Percentiles rank a stretch among this genome's conserved stretches.
phyloP scores from a whole-genome alignment of 345 rosid species.

The Carallia pectinifolia region DNA sequence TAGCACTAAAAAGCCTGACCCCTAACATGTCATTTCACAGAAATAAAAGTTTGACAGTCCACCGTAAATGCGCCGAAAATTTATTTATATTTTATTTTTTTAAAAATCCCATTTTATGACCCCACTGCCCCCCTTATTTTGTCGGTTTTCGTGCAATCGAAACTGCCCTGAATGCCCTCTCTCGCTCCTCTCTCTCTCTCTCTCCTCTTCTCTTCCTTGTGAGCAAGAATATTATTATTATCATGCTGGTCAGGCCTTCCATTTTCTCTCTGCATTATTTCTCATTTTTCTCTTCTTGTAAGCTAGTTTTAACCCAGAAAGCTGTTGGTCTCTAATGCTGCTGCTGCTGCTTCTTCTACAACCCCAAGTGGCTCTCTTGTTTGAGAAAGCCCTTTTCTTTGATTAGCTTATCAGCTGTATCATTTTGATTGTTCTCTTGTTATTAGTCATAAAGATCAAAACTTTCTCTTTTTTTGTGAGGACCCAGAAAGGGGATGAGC shows the following conservation, averaged over 20 bases:
- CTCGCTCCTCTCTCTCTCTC: constrained; percentile 17
- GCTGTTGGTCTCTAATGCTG: constrained; percentile 20
- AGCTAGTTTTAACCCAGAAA: background rate
- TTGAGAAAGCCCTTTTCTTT: constrained; percentile 37
- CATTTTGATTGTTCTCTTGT: background rate
- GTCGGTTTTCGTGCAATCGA: constrained; percentile 79
- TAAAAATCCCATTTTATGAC: constrained; percentile 6
- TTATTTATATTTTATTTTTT: background rate
- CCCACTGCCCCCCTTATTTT: constrained; percentile 37
- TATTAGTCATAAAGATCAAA: background rate
- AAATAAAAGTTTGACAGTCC: constrained; percentile 37
- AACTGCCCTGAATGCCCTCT: constrained; percentile 20
- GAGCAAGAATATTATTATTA: constrained; percentile 5
- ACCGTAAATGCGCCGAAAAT: constrained; percentile 43
- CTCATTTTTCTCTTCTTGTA: constrained; percentile 9
- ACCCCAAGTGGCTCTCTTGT: constrained; percentile 40
- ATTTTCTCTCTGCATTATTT: constrained; percentile 12
- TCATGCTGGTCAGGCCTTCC: constrained; percentile 38
- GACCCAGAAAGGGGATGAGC: too few relatives aligned
- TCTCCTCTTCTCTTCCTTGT: constrained; percentile 4
- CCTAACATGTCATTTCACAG: constrained; percentile 42
- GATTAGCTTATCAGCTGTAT: background rate
- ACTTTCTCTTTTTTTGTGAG: background rate
- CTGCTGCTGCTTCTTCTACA: constrained; percentile 32
- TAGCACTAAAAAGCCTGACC: too few relatives aligned